A percentile compares a stretch with the other conserved stretches of the same genome.
These are phyloP conservation scores for Flaveria sonorensis DNA, from an alignment of 129 eudicot genomes.

Conservation along the genomic window DNA sequence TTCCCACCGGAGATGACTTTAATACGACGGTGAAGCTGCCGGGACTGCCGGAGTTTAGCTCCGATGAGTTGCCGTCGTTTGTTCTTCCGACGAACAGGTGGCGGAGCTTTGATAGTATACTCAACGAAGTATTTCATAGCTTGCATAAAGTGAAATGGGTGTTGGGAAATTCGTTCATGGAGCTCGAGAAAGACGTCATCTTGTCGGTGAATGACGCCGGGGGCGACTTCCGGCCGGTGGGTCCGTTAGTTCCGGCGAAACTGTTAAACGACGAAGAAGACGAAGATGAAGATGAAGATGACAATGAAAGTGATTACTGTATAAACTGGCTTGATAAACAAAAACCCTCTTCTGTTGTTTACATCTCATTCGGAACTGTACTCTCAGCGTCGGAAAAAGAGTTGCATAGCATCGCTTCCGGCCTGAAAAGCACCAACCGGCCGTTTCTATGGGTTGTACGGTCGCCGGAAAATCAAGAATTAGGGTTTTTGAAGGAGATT, in stretches of 20 bases:
- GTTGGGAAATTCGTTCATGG: conserved; percentile 41
- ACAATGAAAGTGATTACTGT: background rate
- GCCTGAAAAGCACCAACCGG: conserved; percentile 9
- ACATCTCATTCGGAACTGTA: conserved; percentile 30
- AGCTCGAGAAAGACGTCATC: conserved; percentile 40
- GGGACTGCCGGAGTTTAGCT: conserved; percentile 34
- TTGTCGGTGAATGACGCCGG: conserved; percentile 19
- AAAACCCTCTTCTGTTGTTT: conserved; percentile 25
- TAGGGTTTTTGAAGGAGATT: background rate
- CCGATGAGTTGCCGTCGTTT: conserved; percentile 44
- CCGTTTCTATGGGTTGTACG: conserved; percentile 33
- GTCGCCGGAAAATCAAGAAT: background rate
- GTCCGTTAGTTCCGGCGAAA: conserved; percentile 14
- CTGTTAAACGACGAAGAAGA: conserved; percentile 3
- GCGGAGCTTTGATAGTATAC: background rate
- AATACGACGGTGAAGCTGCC: conserved; percentile 31
- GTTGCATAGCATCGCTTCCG: conserved; percentile 14
- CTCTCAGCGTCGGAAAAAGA: background rate
- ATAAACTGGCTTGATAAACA: background rate
- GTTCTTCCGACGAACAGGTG: conserved; percentile 39
- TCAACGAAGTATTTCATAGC: conserved; percentile 10
- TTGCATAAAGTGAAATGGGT: conserved; percentile 37
- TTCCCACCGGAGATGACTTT: conserved; percentile 18
- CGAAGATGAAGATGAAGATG: background rate
- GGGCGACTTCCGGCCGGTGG: background rate